Evolutionary conservation across 2,329 filamentous ascomycete genomes (phyloP).

Genomic region (Cladosporium austrohemisphaericum): DNA sequence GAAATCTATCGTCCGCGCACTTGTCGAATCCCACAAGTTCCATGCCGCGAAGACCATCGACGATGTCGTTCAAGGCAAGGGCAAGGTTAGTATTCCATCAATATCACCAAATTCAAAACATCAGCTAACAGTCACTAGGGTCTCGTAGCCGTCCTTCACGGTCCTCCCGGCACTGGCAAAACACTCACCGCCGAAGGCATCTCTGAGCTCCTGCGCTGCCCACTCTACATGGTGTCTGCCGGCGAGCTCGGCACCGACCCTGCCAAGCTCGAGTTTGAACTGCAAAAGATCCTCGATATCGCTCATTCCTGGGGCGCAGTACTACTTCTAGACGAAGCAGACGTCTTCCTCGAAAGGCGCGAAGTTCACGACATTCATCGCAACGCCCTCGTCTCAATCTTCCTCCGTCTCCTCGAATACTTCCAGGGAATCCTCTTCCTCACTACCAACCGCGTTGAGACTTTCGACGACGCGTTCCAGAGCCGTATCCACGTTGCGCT

Average conservation of each 20-base stretch:
- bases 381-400: constrained; percentile 82
- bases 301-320: constrained; percentile 84
- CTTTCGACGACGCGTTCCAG: constrained; percentile 88
- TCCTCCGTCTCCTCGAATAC: constrained; percentile 81
- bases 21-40: constrained; percentile 81
- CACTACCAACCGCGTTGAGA: constrained; percentile 82
- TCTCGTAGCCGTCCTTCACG: constrained; percentile 76
- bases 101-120: no score
- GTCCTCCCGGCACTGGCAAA: constrained; percentile 83
- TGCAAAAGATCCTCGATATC: constrained; percentile 81
- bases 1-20: constrained; percentile 67
- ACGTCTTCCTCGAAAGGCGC: constrained; percentile 79
- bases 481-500: constrained; percentile 82
- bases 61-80: constrained; percentile 69
- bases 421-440: constrained; percentile 89
- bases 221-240: constrained; percentile 77
- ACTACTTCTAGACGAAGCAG: constrained; percentile 78
- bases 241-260: constrained; percentile 80
- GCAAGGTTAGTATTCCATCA: no score
- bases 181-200: constrained; percentile 85
- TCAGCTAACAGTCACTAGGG: no score
- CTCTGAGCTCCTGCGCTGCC: constrained; percentile 74
- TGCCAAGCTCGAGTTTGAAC: constrained; percentile 66
- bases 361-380: constrained; percentile 79
- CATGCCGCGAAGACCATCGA: constrained; percentile 78